Evolutionary conservation across 1,139 yeast species (phyloP), one percentile per base, ranked within the genome.

Genomic region (Nakaseomyces glabratus): DNA sequence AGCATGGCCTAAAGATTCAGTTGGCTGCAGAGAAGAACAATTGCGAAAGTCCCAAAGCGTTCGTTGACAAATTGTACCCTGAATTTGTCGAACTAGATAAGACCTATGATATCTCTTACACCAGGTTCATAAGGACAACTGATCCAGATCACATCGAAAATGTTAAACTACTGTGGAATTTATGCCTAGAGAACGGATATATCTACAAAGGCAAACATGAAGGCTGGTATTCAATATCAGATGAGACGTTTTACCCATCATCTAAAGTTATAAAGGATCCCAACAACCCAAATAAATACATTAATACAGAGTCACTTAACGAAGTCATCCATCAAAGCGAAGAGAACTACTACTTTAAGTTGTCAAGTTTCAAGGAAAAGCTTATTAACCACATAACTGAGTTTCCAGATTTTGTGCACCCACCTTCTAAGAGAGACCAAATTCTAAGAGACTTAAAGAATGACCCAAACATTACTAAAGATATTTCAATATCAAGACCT

Each of bases 171-270:
- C 68, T 90, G 42, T 90, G 98, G 98, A 58, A 64, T 1, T 43
- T 62, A 4, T 70, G 93, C 47, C 44, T 60, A 33, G 61, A 67
- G 1, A 72, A 69, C 34, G 93, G 85, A 0, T 73, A 63, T 46
- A 81, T 93, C 3, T 85, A 86, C 53, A 71, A 79, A 51, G 95
- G 95, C 2, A 61, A 70, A 18, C 98, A 90, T 56, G 61, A 73
- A 34, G 99, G 99, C 1, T 90, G 97, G 97, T 90, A 93, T 54
- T 84, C 94, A 7, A 66, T 88, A 4, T 80, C 94, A 35, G 98
- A 93, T 52, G 99, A 90, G 58, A 81, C 97, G 0, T 90, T 90
- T 52, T 88, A 84, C 49, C 86, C 98, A 0, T 93, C 79, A 42
- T 61, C 73, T 3, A 94, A 85, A 56, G 73, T 84, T 24, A 72